These are phyloP conservation scores for Phytophthora citrophthora DNA, from an alignment of 352 stramenopile genomes.

Conservation along the genomic window DNA sequence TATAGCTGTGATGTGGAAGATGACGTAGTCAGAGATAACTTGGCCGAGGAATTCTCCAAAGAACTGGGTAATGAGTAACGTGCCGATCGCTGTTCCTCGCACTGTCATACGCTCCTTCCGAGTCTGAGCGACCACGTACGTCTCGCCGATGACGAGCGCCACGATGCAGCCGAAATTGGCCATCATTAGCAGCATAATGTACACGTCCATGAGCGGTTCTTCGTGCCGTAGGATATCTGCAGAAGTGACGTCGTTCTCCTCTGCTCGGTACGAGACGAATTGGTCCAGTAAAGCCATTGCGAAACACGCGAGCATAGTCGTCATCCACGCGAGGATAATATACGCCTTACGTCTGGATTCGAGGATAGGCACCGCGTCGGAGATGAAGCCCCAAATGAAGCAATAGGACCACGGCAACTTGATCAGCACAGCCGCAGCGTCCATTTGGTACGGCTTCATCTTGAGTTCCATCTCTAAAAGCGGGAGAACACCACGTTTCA, in stretches of 20 bases:
- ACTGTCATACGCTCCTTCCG: constrained; percentile 36
- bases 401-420: constrained; percentile 61
- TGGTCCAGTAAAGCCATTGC: constrained; percentile 46
- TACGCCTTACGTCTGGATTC: constrained; percentile 81
- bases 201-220: constrained; percentile 32
- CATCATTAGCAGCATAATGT: constrained; percentile 44
- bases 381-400: constrained; percentile 82
- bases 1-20: constrained; percentile 32
- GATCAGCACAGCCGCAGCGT: constrained; percentile 45
- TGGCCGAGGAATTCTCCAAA: constrained; percentile 45
- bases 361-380: constrained; percentile 77
- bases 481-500: constrained; percentile 50
- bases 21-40: constrained; percentile 31
- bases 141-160: constrained; percentile 45
- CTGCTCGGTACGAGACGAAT: constrained; percentile 26
- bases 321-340: constrained; percentile 69
- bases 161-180: constrained; percentile 55
- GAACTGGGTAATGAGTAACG: constrained; percentile 45
- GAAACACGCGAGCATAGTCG: constrained; percentile 42
- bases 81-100: constrained; percentile 40
- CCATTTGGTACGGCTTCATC: constrained; percentile 45
- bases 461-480: constrained; percentile 45
- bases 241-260: constrained; percentile 26
- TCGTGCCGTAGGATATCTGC: constrained; percentile 21
- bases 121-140: constrained; percentile 53